These are phyloP conservation scores for Edaphochlamys debaryana DNA, from an alignment of 139 green algal species.

Conservation along the genomic window DNA sequence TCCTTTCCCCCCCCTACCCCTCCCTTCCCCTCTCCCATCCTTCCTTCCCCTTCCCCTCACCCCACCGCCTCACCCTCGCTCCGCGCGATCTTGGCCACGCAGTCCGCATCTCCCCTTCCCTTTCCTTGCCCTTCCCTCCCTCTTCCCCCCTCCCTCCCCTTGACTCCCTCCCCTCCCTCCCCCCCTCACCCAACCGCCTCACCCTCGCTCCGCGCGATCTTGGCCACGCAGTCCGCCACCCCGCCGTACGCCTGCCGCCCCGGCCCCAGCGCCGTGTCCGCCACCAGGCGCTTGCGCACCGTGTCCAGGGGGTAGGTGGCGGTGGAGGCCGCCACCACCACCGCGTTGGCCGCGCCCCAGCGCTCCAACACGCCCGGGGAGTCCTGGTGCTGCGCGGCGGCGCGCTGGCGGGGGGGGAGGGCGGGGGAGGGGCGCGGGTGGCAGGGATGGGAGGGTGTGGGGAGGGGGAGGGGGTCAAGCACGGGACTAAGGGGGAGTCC, in stretches of 20 bases:
- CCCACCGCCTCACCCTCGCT: not conserved
- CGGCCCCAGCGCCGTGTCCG: slow-evolving; percentile 36
- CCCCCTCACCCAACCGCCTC: not conserved
- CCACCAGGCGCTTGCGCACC: slow-evolving; percentile 54
- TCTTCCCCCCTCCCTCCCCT: no score
- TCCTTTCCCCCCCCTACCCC: no score
- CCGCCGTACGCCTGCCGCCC: slow-evolving; percentile 34
- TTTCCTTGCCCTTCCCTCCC: no score
- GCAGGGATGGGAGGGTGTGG: no score
- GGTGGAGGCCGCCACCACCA: slow-evolving; percentile 34
- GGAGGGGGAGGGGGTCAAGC: no score
- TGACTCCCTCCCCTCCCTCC: no score
- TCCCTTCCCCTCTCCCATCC: not conserved
- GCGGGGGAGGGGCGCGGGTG: not conserved
- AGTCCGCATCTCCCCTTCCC: no score
- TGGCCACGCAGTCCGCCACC: slow-evolving; percentile 32
- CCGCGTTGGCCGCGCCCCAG: slow-evolving; percentile 25
- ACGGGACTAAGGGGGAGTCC: no score
- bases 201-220: slow-evolving; percentile 49
- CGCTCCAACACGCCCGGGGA: not conserved
- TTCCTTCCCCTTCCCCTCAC: no score
- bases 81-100: no score
- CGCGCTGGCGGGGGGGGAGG: not conserved
- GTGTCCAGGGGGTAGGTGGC: slow-evolving; percentile 58
- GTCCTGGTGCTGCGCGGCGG: not conserved